These are phyloP conservation scores for Histomonas meleagridis DNA, from an alignment of 208 protist species.

Conservation along the genomic window DNA sequence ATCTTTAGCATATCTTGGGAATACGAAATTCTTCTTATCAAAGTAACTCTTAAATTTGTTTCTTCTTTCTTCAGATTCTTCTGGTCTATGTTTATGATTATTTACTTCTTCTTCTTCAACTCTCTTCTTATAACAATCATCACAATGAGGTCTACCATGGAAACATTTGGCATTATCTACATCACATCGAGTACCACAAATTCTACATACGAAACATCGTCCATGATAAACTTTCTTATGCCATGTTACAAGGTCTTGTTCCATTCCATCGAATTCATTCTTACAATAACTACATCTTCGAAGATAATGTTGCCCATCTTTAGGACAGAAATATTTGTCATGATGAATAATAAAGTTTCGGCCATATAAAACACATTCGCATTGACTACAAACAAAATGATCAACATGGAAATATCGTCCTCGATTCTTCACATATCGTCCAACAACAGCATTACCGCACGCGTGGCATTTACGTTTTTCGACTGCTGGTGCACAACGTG, in stretches of 20 bases:
- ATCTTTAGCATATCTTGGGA: background rate
- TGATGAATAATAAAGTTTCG: background rate
- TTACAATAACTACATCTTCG: background rate
- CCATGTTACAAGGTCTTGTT: background rate
- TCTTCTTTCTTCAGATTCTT: background rate
- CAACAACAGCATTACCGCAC: background rate
- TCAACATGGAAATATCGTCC: background rate
- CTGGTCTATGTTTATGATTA: background rate
- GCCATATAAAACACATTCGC: background rate
- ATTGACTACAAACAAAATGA: background rate
- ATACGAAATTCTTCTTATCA: background rate
- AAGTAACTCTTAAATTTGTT: background rate
- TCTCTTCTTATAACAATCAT: background rate
- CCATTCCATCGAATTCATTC: background rate
- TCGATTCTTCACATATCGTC: background rate
- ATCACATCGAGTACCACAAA: background rate
- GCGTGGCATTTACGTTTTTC: background rate
- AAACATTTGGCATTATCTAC: background rate
- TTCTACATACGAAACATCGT: background rate
- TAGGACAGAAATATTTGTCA: background rate
- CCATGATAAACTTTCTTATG: background rate
- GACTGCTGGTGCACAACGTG: background rate
- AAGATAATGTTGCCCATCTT: background rate
- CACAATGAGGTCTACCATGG: background rate
- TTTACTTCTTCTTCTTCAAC: background rate